Conservation (phyloP, 2,329 filamentous ascomycete species). For the Cladosporium austrohemisphaericum region DNA sequence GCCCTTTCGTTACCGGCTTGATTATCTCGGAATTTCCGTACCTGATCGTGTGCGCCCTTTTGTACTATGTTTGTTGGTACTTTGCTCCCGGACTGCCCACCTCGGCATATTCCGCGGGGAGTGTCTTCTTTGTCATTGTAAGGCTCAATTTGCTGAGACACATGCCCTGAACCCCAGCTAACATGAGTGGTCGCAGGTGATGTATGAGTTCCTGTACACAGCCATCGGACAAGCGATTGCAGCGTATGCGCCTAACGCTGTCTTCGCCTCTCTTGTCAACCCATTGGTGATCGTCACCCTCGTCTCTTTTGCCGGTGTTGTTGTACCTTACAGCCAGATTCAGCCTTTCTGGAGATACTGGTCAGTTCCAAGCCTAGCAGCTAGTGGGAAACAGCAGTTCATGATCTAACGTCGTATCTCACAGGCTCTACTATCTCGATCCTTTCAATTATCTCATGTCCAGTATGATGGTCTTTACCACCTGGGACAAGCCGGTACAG, state of each 20-base stretch:
- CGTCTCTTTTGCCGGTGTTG: slow-evolving; percentile 33
- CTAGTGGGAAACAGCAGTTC: no score
- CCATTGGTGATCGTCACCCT: slow-evolving; percentile 33
- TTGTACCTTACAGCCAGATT: slow-evolving; percentile 34
- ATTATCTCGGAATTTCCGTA: slow-evolving; percentile 69
- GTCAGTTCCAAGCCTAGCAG: slow-evolving; percentile 12
- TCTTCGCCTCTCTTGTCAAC: slow-evolving; percentile 46
- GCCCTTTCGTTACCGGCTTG: slow-evolving; percentile 66
- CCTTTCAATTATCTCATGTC: slow-evolving; percentile 45
- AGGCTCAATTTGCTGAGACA: slow-evolving; percentile 25
- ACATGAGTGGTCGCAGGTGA: slow-evolving; percentile 32
- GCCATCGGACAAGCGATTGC: slow-evolving; percentile 56
- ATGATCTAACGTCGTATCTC: not conserved
- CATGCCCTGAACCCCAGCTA: not conserved
- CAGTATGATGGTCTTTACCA: slow-evolving; percentile 38
- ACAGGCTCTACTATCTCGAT: slow-evolving; percentile 32
- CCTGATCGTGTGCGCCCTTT: slow-evolving; percentile 56
- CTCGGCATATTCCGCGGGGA: slow-evolving; percentile 46
- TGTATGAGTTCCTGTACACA: slow-evolving; percentile 56
- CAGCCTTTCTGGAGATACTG: slow-evolving; percentile 38
- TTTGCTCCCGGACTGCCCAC: slow-evolving; percentile 40
- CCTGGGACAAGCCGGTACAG: slow-evolving; percentile 40
- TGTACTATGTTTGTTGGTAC: slow-evolving; percentile 37
- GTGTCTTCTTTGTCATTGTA: slow-evolving; percentile 36
- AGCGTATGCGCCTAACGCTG: slow-evolving; percentile 41